phyloP scores from a whole-genome alignment of 2,329 filamentous ascomycete species.

The Albophoma yamanashiensis region DNA sequence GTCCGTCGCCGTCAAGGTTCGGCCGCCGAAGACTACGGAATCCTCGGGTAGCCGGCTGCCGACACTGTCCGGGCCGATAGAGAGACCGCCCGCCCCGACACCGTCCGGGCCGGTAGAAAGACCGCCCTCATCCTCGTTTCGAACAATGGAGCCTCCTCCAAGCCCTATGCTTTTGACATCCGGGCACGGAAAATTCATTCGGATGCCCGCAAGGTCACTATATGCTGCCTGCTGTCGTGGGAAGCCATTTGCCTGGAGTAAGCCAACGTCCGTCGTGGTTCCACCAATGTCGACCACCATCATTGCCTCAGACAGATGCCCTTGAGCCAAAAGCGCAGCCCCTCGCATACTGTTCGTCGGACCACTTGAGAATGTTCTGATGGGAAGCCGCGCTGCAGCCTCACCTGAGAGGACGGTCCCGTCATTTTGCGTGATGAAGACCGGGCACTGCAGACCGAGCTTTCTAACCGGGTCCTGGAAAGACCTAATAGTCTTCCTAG shows the following conservation, averaged over 20 bases:
- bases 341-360: conserved; percentile 55
- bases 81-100: conserved; percentile 39
- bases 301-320: conserved; percentile 23
- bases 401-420: conserved; percentile 46
- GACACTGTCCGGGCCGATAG: conserved; percentile 52
- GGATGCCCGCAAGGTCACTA: conserved; percentile 50
- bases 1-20: conserved; percentile 49
- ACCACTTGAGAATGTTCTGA: conserved; percentile 51
- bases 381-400: conserved; percentile 43
- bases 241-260: conserved; percentile 50
- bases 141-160: conserved; percentile 46
- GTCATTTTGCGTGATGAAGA: conserved; percentile 55
- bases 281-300: conserved; percentile 59
- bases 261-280: conserved; percentile 54
- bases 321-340: conserved; percentile 45
- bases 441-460: conserved; percentile 38
- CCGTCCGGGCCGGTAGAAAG: conserved; percentile 48
- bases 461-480: conserved; percentile 41
- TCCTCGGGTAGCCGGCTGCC: conserved; percentile 45
- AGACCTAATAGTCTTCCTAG: conserved; percentile 41
- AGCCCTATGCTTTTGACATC: conserved; percentile 50
- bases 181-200: conserved; percentile 49
- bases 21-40: conserved; percentile 45
- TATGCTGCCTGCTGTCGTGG: conserved; percentile 53
- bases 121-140: conserved; percentile 15